Base-by-base conservation (phyloP, 345 rosid genomes). In the Ceriops tagal region DNA sequence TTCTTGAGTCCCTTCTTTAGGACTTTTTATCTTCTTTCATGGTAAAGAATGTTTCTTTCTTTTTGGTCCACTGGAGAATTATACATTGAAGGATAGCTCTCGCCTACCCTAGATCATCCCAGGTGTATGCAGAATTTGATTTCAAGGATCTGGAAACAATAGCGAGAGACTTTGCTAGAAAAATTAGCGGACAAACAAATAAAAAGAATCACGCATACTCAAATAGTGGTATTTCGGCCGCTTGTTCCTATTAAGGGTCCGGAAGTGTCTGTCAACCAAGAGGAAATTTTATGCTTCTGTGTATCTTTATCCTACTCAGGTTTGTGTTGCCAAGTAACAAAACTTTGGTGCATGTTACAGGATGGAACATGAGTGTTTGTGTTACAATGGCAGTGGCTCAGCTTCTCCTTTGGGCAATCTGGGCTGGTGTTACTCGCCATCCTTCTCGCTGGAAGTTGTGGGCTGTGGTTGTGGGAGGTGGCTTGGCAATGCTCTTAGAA, bases 391-490 rank as follows among this genome's bases (percentile, higher is more conserved):
- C 85, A 69, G 80, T 80, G 46, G 75, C 83, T 55, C 90, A 89
- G 85, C 83, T 93, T 75, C 83, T 87, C 28, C 80, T 84, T 21
- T 91, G 98, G 98, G 96, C 89, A 18, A 18, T 83, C 58, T 93
- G 98, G 97, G 97, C 93, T 16, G 87, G 89, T 13, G 55, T 84
- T 68, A 79, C 83, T 10, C 66, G 75, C 62, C 97, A 93, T 78
- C 97, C 95, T 24, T 88, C 95, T 0, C 85, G 86, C 59, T 78
- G 87, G 89, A 89, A 93, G 86, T 79, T 93, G 75, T 86, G 97
- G 95, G 71, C 80, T 30, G 89, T 89, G 70, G 81, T 82, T 0
- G 9, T 80, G 5, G 77, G 77, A 18, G 81, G 88, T 64, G 83
- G 82, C 61, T 75, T 89, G 8, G 84, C 89, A 49, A 74, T 83